Conservation (phyloP, 192 early-diverging fungal species). For the Lobosporangium transversale region DNA sequence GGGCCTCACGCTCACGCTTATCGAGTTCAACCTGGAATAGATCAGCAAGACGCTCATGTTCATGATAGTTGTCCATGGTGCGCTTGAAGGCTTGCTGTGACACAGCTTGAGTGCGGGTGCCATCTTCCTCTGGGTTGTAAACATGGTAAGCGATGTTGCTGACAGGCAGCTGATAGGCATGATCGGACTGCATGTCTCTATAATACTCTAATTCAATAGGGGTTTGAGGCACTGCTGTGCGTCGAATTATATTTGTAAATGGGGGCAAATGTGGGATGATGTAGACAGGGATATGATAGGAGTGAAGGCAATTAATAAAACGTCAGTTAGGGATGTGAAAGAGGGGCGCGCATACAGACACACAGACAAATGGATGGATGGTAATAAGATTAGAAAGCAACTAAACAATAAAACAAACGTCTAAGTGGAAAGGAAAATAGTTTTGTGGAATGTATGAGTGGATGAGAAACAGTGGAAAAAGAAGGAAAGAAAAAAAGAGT, state of each 20-base stretch:
- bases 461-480: neutral
- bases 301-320: too few relatives aligned
- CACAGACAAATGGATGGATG: too few relatives aligned
- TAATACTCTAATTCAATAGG: neutral
- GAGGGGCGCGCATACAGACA: too few relatives aligned
- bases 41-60: conserved; percentile 34
- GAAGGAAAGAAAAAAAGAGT: neutral
- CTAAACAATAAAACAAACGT: too few relatives aligned
- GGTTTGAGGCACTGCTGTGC: too few relatives aligned
- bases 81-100: conserved; percentile 36
- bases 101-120: conserved; percentile 10
- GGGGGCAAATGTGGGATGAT: neutral
- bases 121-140: conserved; percentile 36
- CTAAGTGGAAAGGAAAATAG: too few relatives aligned
- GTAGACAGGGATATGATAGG: too few relatives aligned
- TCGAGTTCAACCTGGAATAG: conserved; percentile 36
- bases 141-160: conserved; percentile 44
- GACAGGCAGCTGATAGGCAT: conserved; percentile 28
- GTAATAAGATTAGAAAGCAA: too few relatives aligned
- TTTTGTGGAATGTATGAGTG: neutral
- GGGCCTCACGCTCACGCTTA: conserved; percentile 16
- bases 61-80: conserved; percentile 41
- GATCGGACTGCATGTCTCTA: conserved; percentile 22
- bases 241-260: neutral
- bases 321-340: too few relatives aligned